Base-by-base conservation (phyloP, 257 asterid genomes). In the Ehretia macrophylla region DNA sequence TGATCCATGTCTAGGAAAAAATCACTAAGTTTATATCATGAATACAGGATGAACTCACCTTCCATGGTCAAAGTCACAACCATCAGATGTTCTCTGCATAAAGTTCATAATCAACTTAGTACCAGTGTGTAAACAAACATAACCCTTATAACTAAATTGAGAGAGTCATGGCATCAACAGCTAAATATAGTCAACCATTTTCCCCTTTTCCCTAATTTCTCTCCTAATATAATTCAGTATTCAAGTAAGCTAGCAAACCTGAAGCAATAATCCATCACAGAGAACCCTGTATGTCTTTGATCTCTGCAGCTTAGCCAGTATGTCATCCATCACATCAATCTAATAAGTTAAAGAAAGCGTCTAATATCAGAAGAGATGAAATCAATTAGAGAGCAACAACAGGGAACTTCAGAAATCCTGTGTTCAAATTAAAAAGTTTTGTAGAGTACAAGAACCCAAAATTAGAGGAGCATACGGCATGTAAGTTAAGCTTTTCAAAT, bases 311-410 rank as follows among this genome's bases (percentile, higher is more conserved):
- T 67, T 75, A 67, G 53, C 66, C 74, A 88, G 72, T 48, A 63
- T 19, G 68, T 79, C 88, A 70, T 84, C 88, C 63, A 88, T 70
- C 65, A 60, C 66, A 71, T 84, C 92, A 76, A 88, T 72, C 98
- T 91, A 76, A 64, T 22, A 62, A 64, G 55, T 48, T 56, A 56
- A 58, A 48, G 54, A 58, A 61, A 66, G 32, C 69, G 32, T 44
- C 56, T 32, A 38, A 56, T 59, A 52, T 38, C 46, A 48, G 18
- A 47, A 35, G 45, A 60, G 71, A 51, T 56, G 27, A 52, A 20
- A 57, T 18, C 58, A 42, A 58, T 23, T 17, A 52, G 53, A 62
- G 47, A 19, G 44, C 38, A 39, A 60, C 22, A 49, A 42, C 18
- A 14, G 35, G 18, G 17, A 22, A 60, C 20, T 49, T 17, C 13